Evolutionary conservation across 2,329 filamentous ascomycete species (phyloP), one percentile per base, ranked within the genome.

Genomic region (Alternaria triticimaculans): DNA sequence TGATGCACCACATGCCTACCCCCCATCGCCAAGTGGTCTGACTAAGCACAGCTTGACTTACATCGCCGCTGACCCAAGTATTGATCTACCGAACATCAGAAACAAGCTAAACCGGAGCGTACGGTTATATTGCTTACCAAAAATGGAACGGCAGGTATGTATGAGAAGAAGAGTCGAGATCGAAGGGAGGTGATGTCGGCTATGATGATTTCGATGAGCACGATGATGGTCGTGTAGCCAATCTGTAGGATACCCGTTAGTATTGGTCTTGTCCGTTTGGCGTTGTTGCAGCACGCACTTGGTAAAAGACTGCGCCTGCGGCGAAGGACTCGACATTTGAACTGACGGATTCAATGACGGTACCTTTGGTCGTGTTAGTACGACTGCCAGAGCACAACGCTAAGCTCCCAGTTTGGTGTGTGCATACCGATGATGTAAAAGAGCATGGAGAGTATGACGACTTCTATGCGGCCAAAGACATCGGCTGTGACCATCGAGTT

Each of bases 191-290:
- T 89, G 25, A 88, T 83, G 68, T 91, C 89, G 48, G 84, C 88
- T 49, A 91, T 81, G 63, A 91, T 84, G 70, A 91, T 87, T 76
- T 91, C 88, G 21, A 90, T 82, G 2, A 91, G 82, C 12, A 91
- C 79, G 18, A 89, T 81, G 25, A 90, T 81, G 68, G 84, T 84
- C 11, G 89, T 90, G 72, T 89, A 90, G 53, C 89, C 89, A 57
- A 51, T 33, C 61, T 37, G 37, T 41, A 41, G 37, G 37, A 41
- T 41, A 18, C n/a, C 37, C 37, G n/a, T 41, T 41, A 41, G 37
- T 41, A 41, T 28, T 66, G 49, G 6, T 60, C 20, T 26, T 28
- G 20, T n/a, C 21, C 20, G 20, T 46, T 46, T 21, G 12, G 49
- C n/a, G 26, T 43, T 23, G 20, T 68, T 53, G 43, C 44, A 23